Evolutionary conservation across 2,329 filamentous ascomycete species (phyloP).

Genomic region (Diaporthe longicolla): DNA sequence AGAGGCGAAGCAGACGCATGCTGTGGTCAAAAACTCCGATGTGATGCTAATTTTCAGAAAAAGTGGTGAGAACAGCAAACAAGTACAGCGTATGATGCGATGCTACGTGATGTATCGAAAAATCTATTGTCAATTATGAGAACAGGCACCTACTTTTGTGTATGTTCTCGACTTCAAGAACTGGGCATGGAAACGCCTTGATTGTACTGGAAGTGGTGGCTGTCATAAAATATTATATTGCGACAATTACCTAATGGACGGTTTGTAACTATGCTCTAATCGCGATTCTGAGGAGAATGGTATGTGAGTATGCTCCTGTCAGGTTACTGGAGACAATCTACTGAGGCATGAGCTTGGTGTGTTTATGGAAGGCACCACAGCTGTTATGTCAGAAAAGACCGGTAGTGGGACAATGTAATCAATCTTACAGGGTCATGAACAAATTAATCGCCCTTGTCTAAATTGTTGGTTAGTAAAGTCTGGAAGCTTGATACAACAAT

Average conservation of each 20-base stretch:
- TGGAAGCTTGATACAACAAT: too few species aligned
- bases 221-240: background rate
- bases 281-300: too few species aligned
- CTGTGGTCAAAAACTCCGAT: background rate
- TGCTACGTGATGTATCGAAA: background rate
- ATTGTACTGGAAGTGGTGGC: background rate
- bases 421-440: too few species aligned
- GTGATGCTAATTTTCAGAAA: background rate
- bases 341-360: background rate
- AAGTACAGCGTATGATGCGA: background rate
- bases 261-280: too few species aligned
- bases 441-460: too few species aligned
- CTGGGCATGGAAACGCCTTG: background rate
- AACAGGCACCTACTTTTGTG: background rate
- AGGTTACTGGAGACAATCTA: background rate
- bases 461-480: too few species aligned
- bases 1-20: background rate
- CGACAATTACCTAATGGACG: background rate
- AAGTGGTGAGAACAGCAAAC: background rate
- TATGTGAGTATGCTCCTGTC: too few species aligned
- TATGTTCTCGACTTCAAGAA: background rate
- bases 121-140: background rate
- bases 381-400: too few species aligned
- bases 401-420: too few species aligned
- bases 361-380: too few species aligned